Conservation (phyloP, 2,329 filamentous ascomycete genomes). For the Beauveria caledonica region DNA sequence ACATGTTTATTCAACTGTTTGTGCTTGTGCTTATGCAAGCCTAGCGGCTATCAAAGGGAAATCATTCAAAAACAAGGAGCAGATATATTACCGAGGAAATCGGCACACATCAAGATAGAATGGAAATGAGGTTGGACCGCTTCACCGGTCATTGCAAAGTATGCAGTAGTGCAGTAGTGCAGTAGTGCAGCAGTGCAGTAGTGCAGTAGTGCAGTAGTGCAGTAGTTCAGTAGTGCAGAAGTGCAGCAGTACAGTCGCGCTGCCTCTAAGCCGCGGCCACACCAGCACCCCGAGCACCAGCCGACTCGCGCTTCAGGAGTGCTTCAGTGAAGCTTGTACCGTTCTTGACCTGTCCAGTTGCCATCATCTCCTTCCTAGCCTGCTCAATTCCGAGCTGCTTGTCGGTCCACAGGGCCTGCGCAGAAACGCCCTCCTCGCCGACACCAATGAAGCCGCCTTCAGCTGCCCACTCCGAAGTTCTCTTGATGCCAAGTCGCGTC, state of each 20-base stretch:
- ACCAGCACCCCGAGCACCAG: constrained; percentile 23
- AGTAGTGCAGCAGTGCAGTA: too few species aligned
- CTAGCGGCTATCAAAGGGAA: neutral
- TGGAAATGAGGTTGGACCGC: neutral
- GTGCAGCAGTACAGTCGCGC: neutral
- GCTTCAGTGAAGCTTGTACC: constrained; percentile 44
- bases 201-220: too few species aligned
- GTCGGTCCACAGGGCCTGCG: constrained; percentile 83
- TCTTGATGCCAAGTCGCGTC: constrained; percentile 80
- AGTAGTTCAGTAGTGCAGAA: too few species aligned
- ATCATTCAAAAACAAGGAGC: neutral
- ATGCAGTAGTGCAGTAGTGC: too few species aligned
- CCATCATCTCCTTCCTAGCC: constrained; percentile 52
- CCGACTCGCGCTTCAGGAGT: constrained; percentile 48
- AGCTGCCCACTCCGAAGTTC: constrained; percentile 84
- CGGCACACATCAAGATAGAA: neutral
- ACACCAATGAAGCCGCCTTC: constrained; percentile 94
- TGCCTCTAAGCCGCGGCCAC: constrained; percentile 18
- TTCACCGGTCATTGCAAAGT: neutral
- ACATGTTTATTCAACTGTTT: constrained; percentile 2
- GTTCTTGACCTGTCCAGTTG: constrained; percentile 27
- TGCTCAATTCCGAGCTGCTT: constrained; percentile 73
- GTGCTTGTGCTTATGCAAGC: neutral
- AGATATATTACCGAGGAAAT: neutral
- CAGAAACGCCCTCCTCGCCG: constrained; percentile 57